Base-by-base conservation (phyloP, 176 grass and related monocot genomes). In the Puccinellia tenuiflora region DNA sequence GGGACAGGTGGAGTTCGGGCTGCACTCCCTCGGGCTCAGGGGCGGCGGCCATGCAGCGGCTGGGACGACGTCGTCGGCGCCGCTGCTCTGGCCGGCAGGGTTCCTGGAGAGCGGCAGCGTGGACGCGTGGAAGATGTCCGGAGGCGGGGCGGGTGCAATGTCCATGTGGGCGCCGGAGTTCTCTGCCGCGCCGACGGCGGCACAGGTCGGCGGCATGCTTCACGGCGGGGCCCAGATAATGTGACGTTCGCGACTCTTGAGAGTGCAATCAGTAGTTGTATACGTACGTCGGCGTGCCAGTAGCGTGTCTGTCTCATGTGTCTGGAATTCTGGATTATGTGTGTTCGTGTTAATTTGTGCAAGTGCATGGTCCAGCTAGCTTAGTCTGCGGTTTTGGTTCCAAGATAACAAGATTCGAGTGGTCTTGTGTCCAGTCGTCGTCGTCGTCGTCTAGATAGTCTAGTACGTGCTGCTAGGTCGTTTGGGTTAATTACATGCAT, bases 111-210 rank as follows among this genome's bases (percentile, higher is more conserved):
- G 8, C 63, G 63, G 81, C 42, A 5, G 15, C 2, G 61, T 10
- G 37, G 82, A 77, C 77, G 53, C 79, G 76, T 91, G 94, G 94
- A 85, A 86, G 39, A 15, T 85, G 34, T 55, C 87, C 8, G 83
- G 76, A 18, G 62, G 47, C 83, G 59, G 34, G 0, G 35, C 43
- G 2, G 43, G 69, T 3, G 76, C 86, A 1, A 85, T 84, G 71
- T 91, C 86, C 2, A 85, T 84, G 71, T 91, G 94, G 94, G 76
- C 91, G 65, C 72, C 91, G 65, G 94, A 96, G 21, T 81, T 91
- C 75, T 66, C 88, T 3, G 7, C 83, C 1, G 80, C 87, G 1
- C 38, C 73, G 0, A 3, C 83, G 29, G 45, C 54, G 0, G 73
- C 89, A 7, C 62, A 85, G 2, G 42, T 74, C 12, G 29, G 86